Base-by-base conservation (phyloP, 179 eudicot genomes). In the Beta macrorhiza region DNA sequence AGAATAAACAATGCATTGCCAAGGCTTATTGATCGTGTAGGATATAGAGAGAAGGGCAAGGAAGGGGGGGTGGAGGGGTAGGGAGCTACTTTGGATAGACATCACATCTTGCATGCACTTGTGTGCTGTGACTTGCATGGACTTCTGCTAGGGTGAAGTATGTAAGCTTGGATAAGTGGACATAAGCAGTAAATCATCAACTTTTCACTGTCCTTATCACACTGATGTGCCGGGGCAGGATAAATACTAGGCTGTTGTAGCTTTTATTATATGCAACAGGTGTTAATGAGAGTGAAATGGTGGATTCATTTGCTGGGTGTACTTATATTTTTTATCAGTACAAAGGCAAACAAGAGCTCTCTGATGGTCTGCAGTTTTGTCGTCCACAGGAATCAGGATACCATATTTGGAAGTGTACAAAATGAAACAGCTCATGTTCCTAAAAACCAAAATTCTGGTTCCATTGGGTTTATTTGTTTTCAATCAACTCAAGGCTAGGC, bases 71-170 rank as follows among this genome's bases (percentile, higher is more conserved):
- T 0, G 9, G 4, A 14, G 16, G 3, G 25, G 0, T 10, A 6
- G n/a, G 17, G 49, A 2, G 5, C 14, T 0, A 10, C 25, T 72
- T 52, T 52, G 11, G 45, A 6, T 72, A 52, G 6, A 5, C 11
- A 6, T 53, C 20, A 74, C 47, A 74, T 25, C 15, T 12, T 17
- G 16, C 5, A 15, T 25, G 61, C 45, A 25, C n/a, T 52, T 58
- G 59, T 58, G 55, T 42, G 19, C 68, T 19, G 78, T 52, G 44
- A 19, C 52, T 42, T 19, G 67, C 78, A 76, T 76, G 20, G 45
- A 45, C 45, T 37, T 61, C 25, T 5, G 11, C 11, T 2, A 76
- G 69, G 37, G 19, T 52, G 44, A 7, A 19, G 59, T n/a, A 37
- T 37, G 59, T 72, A 52, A 20, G 20, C 22, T 52, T 52, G 4